Base-by-base conservation (phyloP, 163 green algal genomes). In the Chlorella variabilis region DNA sequence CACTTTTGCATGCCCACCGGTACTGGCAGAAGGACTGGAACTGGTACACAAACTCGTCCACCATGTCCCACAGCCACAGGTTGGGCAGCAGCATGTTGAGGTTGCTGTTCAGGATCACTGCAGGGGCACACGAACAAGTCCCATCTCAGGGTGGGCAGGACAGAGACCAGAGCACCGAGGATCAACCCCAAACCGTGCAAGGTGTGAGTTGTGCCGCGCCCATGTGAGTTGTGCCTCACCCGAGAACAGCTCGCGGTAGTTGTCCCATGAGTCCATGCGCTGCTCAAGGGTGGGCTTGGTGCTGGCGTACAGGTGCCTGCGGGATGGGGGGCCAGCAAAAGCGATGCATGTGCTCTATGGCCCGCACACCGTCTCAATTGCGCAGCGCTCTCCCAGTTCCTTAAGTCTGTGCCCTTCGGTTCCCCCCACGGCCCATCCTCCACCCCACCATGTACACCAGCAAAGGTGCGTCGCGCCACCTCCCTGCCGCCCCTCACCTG, bases 11-110 rank as follows among this genome's bases (percentile, higher is more conserved):
- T n/a, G n/a, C n/a, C 77, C 88, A 93, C 77, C 78, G 27, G 78
- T 74, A 74, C 68, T 80, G 68, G 68, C 41, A 73, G 66, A 80
- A 67, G 39, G 78, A 65, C 90, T 98, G 95, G 87, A 98, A 98
- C 90, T 98, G 97, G 87, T 99, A 99, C 25, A 98, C 91, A 90
- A 98, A 99, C 90, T 99, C 97, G 78, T 99, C 97, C 39, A 99
- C 87, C 96, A 99, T 99, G 88, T 99, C 94, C 94, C 95, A 99
- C 70, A 99, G 90, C 97, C 97, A 99, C 45, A 88, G 82, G 86
- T 98, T 98, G 63, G 97, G 97, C 79, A 99, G 91, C 91, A 96
- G 80, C 96, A 99, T 98, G 89, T 99, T 99, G 48, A 99, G 92
- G 69, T 97, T 97, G 78, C 86, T 89, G 69, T 94, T 89, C 77